These are phyloP conservation scores for Brettanomyces nanus DNA, from an alignment of 805 yeast species.

Conservation along the genomic window DNA sequence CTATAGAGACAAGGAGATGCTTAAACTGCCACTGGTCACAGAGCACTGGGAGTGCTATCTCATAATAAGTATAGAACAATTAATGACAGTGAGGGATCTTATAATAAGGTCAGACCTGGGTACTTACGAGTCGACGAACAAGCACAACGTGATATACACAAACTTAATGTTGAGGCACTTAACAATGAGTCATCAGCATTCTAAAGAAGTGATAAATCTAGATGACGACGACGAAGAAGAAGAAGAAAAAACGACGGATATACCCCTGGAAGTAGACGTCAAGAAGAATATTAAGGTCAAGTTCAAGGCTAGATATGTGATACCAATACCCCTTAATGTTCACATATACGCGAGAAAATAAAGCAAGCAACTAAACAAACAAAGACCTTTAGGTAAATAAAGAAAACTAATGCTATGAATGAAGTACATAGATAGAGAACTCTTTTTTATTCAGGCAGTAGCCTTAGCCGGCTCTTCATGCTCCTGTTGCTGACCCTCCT, in stretches of 20 bases:
- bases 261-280: conserved; percentile 3
- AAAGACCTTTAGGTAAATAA: neutral
- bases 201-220: neutral
- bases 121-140: neutral
- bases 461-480: conserved; percentile 10
- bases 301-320: conserved; percentile 11
- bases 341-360: conserved; percentile 18
- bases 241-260: conserved; percentile 4
- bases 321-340: conserved; percentile 16
- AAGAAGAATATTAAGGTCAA: conserved; percentile 12
- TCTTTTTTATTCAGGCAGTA: conserved; percentile 17
- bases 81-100: conserved; percentile 9
- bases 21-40: conserved; percentile 15
- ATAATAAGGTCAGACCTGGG: neutral
- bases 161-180: conserved; percentile 1
- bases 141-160: conserved; percentile 1
- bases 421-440: conserved; percentile 1
- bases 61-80: conserved; percentile 15
- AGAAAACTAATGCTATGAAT: neutral
- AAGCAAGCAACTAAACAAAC: neutral
- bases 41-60: conserved; percentile 21
- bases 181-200: neutral
- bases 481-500: conserved; percentile 8
- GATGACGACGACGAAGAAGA: neutral
- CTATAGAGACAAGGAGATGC: conserved; percentile 3